phyloP scores from a whole-genome alignment of 768 basidiomycete species.

The Tylopilus rubrobrunneus region DNA sequence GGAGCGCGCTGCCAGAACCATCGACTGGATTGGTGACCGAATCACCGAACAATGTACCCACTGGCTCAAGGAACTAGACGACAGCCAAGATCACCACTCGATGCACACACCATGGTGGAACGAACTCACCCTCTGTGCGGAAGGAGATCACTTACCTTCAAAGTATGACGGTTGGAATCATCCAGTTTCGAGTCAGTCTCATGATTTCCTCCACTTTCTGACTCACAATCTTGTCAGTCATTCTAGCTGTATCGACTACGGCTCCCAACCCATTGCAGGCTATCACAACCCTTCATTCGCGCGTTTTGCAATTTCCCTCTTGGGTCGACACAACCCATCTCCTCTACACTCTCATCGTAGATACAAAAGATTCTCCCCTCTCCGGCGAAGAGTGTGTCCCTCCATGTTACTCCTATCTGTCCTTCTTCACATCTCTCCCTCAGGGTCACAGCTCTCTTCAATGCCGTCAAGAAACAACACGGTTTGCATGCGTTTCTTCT shows the following conservation, averaged over 20 bases:
- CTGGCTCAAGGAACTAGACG: conserved; percentile 71
- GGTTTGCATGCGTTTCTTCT: conserved; percentile 76
- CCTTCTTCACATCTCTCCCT: conserved; percentile 5
- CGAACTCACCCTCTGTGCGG: conserved; percentile 70
- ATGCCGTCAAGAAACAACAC: conserved; percentile 85
- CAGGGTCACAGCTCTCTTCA: conserved; percentile 76
- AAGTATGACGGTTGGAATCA: conserved; percentile 83
- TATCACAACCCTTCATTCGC: conserved; percentile 69
- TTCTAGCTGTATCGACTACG: conserved; percentile 78
- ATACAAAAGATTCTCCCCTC: conserved; percentile 63
- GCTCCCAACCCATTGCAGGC: conserved; percentile 79
- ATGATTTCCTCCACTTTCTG: conserved; percentile 6
- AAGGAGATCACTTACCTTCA: conserved; percentile 73
- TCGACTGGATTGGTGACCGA: conserved; percentile 83
- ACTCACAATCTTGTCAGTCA: conserved; percentile 45
- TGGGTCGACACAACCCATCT: conserved; percentile 78
- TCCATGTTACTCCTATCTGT: conserved; percentile 1
- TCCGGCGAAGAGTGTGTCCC: conserved; percentile 74
- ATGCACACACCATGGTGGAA: conserved; percentile 82
- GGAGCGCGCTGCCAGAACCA: conserved; percentile 68
- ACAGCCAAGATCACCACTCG: conserved; percentile 35
- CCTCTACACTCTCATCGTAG: conserved; percentile 74
- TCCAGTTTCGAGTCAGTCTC: conserved; percentile 66
- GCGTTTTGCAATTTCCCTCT: conserved; percentile 61
- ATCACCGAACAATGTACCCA: conserved; percentile 56